Conservation (phyloP, 495 filamentous ascomycete genomes). For the Pyronema domesticum region DNA sequence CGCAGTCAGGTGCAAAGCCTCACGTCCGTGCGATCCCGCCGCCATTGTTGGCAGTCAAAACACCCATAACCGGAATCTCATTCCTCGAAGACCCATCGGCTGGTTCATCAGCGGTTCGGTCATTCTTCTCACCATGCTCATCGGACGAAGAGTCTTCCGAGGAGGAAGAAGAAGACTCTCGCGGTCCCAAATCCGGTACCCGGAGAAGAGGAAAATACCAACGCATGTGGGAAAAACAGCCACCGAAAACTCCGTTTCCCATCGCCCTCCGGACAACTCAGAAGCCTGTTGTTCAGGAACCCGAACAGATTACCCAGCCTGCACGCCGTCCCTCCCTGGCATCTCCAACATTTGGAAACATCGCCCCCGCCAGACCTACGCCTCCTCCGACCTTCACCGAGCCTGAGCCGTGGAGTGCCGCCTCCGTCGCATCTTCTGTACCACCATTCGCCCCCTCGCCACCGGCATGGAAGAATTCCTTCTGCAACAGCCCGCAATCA, state of each 20-base stretch:
- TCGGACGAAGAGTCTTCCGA: not conserved
- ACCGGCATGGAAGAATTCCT: not conserved
- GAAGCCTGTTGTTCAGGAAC: not conserved
- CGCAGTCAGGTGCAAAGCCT: not conserved
- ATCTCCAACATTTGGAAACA: not conserved
- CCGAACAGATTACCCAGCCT: too few relatives aligned
- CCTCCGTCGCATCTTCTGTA: not conserved
- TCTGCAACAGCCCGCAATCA: not conserved
- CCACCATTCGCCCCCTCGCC: not conserved
- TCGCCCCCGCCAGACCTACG: not conserved
- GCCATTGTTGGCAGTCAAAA: not conserved
- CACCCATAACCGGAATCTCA: not conserved
- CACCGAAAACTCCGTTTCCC: not conserved
- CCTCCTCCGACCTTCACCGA: not conserved
- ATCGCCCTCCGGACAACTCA: not conserved
- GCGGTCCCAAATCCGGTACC: not conserved
- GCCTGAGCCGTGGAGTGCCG: not conserved
- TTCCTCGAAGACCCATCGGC: constrained; percentile 2
- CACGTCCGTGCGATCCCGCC: not conserved
- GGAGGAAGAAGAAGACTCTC: not conserved
- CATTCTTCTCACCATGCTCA: constrained; percentile 2
- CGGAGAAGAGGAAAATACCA: not conserved
- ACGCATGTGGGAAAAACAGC: not conserved
- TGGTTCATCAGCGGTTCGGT: not conserved
- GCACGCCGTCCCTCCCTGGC: not conserved